Base-by-base conservation (phyloP, 495 filamentous ascomycete species). In the Xylaria nigripes region DNA sequence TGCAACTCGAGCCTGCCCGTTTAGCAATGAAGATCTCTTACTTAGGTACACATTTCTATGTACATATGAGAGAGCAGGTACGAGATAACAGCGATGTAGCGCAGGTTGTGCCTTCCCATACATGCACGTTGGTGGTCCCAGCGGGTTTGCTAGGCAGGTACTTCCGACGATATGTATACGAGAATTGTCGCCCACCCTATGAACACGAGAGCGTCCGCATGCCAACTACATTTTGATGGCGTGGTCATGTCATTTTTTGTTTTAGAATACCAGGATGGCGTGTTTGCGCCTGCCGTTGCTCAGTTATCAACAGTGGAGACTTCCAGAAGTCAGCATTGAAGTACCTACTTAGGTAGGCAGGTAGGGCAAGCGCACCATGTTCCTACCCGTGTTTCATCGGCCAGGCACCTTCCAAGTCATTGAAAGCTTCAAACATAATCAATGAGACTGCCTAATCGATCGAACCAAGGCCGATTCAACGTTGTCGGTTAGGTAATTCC, bases 131-230 rank as follows among this genome's bases (percentile, higher is more conserved):
- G 32, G n/a, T 18, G 36, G 36, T 8, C 36, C n/a, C 15, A 9
- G n/a, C 36, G 36, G 15, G 4, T 12, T 18, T 40, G 1, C 3
- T n/a, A 40, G 9, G 36, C n/a, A 13, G 32, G 36, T 36, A 15
- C 32, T n/a, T 4, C 4, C 9, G 27, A 4, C 50, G 45, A 25
- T 18, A 18, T 15, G 25, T 21, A 47, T 54, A 54, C 43, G 51
- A 46, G 51, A 21, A 52, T 32, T 24, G 41, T 52, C 8, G 5
- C 34, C n/a, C 29, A 47, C 23, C 21, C 22, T 25, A 16, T 40
- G 42, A 47, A 54, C 51, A 54, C 51, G 51, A 54, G 43, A 32
- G 36, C 44, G 15, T 29, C 43, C 27, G 51, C 51, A 54, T 40
- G 43, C n/a, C 43, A 10, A 22, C 30, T 47, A 16, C 50, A n/a